These are phyloP conservation scores for Ophiosphaerella korrae DNA, from an alignment of 2,329 filamentous ascomycete genomes.

Conservation along the genomic window DNA sequence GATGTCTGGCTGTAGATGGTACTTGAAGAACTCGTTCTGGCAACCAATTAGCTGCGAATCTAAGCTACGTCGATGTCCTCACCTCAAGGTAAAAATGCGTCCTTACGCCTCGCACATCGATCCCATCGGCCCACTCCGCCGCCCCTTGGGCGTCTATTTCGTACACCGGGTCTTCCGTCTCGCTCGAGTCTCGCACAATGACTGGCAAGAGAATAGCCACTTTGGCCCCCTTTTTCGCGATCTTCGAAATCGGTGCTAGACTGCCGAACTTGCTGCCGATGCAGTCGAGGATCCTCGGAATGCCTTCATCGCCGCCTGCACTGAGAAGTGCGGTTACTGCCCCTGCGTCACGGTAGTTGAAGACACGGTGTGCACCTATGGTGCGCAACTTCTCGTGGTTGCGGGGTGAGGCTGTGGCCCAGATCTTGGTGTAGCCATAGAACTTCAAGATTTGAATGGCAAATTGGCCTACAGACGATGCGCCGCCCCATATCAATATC, in stretches of 20 bases:
- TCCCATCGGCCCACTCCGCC: slow-evolving; percentile 59
- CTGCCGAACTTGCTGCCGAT: slow-evolving; percentile 40
- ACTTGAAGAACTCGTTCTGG: slow-evolving; percentile 62
- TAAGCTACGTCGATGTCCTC: slow-evolving; percentile 14
- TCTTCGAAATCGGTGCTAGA: slow-evolving; percentile 49
- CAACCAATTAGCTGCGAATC: slow-evolving; percentile 1
- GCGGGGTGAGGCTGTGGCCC: slow-evolving; percentile 45
- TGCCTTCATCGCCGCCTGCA: slow-evolving; percentile 18
- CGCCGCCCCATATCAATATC: slow-evolving; percentile 53
- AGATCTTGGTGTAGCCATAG: slow-evolving; percentile 48
- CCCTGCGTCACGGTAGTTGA: slow-evolving; percentile 47
- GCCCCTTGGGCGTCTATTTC: slow-evolving; percentile 57
- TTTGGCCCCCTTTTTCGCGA: slow-evolving; percentile 56
- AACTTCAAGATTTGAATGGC: slow-evolving; percentile 51
- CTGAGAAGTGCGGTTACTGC: slow-evolving; percentile 39
- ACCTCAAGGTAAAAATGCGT: slow-evolving; percentile 61
- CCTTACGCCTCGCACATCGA: slow-evolving; percentile 59
- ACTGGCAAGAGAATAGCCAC: slow-evolving; percentile 67
- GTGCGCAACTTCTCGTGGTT: slow-evolving; percentile 46
- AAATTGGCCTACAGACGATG: slow-evolving; percentile 51
- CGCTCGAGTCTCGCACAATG: slow-evolving; percentile 59
- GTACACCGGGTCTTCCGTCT: slow-evolving; percentile 57
- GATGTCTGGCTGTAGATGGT: slow-evolving; percentile 61
- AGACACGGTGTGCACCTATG: slow-evolving; percentile 47
- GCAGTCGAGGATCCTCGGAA: slow-evolving; percentile 38